A percentile compares a stretch with the other conserved stretches of the same genome.
These are phyloP conservation scores for Ceratocystis destructans DNA, from an alignment of 2,329 filamentous ascomycete species.

Conservation along the genomic window DNA sequence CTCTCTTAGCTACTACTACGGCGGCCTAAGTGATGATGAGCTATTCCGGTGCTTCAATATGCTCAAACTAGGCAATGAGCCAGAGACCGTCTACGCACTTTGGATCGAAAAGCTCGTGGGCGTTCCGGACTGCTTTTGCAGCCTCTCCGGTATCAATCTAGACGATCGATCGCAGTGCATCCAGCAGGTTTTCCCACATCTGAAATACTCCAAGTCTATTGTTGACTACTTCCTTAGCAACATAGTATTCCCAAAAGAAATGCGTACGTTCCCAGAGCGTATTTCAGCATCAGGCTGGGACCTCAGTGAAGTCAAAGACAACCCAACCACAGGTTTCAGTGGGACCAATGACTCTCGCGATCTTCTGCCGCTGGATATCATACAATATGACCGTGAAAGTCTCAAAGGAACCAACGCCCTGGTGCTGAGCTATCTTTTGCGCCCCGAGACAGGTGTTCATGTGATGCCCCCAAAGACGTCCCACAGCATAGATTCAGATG, in stretches of 20 bases:
- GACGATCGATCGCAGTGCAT: conserved; percentile 38
- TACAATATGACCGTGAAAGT: conserved; percentile 39
- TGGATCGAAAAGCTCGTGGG: conserved; percentile 32
- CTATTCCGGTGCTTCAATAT: conserved; percentile 35
- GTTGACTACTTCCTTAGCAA: conserved; percentile 51
- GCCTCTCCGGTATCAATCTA: conserved; percentile 42
- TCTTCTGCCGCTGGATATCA: conserved; percentile 43
- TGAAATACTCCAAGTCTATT: conserved; percentile 38
- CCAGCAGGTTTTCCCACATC: conserved; percentile 36
- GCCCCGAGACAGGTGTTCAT: conserved; percentile 35
- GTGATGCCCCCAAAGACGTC: conserved; percentile 22
- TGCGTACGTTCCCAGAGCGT: conserved; percentile 49
- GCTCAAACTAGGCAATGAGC: conserved; percentile 39
- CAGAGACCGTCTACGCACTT: conserved; percentile 35
- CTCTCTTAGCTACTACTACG: conserved; percentile 42
- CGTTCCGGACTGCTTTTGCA: conserved; percentile 28
- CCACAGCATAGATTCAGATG: conserved; percentile 23
- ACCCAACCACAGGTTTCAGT: conserved; percentile 51
- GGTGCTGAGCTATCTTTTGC: conserved; percentile 47
- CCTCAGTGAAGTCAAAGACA: conserved; percentile 33
- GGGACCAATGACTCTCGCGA: conserved; percentile 51
- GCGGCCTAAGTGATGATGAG: conserved; percentile 38
- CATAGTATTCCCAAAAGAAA: conserved; percentile 47
- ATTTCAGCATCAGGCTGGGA: conserved; percentile 57
- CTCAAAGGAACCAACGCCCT: conserved; percentile 54